These are phyloP conservation scores for Biscogniauxia sp. DNA, from an alignment of 2,329 filamentous ascomycete genomes.

Conservation along the genomic window DNA sequence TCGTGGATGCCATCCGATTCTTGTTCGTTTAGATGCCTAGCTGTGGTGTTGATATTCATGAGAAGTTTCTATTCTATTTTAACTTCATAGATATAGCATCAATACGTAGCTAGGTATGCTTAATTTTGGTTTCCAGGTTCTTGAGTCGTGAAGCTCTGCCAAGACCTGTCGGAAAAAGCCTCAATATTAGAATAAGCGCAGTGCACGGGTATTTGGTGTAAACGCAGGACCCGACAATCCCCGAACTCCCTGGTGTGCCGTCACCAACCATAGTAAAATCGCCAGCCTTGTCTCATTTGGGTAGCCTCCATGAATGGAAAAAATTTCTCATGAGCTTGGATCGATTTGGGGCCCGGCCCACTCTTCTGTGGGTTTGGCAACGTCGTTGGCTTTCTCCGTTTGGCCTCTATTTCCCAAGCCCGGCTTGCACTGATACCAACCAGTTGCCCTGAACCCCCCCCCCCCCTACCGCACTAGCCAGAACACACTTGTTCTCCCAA, in stretches of 20 bases:
- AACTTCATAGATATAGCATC: neutral
- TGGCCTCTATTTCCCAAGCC: conserved; percentile 5
- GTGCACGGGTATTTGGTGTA: conserved; percentile 6
- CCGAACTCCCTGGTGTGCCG: conserved; percentile 15
- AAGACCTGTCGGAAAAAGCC: conserved; percentile 5
- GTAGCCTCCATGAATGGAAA: conserved; percentile 24
- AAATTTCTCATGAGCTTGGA: conserved; percentile 28
- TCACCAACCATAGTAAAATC: conserved; percentile 14
- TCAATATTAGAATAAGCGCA: conserved; percentile 5
- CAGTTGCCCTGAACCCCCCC: conserved; percentile 13
- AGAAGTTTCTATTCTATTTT: neutral
- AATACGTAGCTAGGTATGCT: neutral
- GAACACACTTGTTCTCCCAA: conserved; percentile 27
- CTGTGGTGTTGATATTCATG: neutral
- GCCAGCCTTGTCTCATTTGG: conserved; percentile 35
- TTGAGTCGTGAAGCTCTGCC: conserved; percentile 2
- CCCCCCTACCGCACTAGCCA: conserved; percentile 8
- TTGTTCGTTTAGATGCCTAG: too few relatives aligned
- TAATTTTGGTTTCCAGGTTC: neutral
- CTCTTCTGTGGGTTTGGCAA: conserved; percentile 8
- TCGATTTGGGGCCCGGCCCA: conserved; percentile 19
- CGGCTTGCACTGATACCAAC: conserved; percentile 12
- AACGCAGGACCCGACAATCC: conserved; percentile 18
- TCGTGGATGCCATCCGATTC: too few relatives aligned
- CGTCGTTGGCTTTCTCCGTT: conserved; percentile 8